These are phyloP conservation scores for Fraxinus greggii DNA, from an alignment of 305 asterid genomes.

Conservation along the genomic window DNA sequence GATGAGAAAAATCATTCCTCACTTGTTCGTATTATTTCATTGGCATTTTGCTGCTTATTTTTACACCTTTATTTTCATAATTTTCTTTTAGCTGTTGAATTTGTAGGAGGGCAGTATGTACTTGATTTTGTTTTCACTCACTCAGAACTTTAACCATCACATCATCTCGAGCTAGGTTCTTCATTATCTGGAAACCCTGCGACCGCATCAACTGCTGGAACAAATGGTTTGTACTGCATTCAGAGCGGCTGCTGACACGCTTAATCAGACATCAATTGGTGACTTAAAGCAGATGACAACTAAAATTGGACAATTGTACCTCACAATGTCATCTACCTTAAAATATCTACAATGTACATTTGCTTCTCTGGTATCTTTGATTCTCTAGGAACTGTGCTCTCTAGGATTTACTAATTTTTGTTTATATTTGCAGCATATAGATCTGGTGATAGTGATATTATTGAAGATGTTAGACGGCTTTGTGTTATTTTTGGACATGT, in stretches of 20 bases:
- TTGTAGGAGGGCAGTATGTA: background rate
- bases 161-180: slow-evolving; percentile 53
- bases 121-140: background rate
- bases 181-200: slow-evolving; percentile 91
- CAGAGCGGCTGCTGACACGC: slow-evolving; percentile 81
- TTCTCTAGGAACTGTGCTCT: slow-evolving; percentile 3
- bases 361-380: background rate
- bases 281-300: slow-evolving; percentile 63
- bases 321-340: slow-evolving; percentile 65
- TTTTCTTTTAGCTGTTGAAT: background rate
- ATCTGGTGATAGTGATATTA: slow-evolving; percentile 46
- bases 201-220: slow-evolving; percentile 70
- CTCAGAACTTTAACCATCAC: background rate
- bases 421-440: slow-evolving; percentile 38
- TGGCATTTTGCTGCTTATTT: background rate
- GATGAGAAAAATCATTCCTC: background rate
- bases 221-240: slow-evolving; percentile 91
- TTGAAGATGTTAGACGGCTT: slow-evolving; percentile 67
- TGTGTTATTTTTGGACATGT: slow-evolving; percentile 64
- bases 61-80: background rate
- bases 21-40: background rate
- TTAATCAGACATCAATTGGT: slow-evolving; percentile 68
- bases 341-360: slow-evolving; percentile 59
- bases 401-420: slow-evolving; percentile 10
- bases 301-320: slow-evolving; percentile 66